Evolutionary conservation across 2,329 filamentous ascomycete genomes (phyloP), one percentile per base, ranked within the genome.

Genomic region (Colletotrichum caudatum): DNA sequence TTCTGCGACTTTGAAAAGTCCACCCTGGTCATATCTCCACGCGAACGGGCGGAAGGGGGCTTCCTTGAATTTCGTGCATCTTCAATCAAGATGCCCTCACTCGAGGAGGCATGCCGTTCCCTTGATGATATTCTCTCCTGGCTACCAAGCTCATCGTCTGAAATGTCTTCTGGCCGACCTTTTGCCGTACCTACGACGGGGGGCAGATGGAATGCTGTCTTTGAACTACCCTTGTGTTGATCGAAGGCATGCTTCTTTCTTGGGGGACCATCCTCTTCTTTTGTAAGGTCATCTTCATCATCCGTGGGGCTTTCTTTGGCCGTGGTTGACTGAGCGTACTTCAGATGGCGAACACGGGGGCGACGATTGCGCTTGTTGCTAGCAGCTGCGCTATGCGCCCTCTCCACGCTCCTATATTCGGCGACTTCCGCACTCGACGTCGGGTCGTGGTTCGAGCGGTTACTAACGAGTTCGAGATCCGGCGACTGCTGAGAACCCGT

Each of bases 401-500:
- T 63, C 58, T 67, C 57, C 7, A 67, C 64, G 39, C 7, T 53
- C 14, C 58, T 37, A 26, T 44, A 67, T 46, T 67, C 58, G 16
- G 26, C 23, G 1, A 51, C 58, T 16, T 53, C 18, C 14, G 61
- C 26, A 46, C 46, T 46, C n/a, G 48, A 54, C 12, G n/a, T 48
- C 16, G 41, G 18, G 9, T 59, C 54, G 7, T 39, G 48, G 35
- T 33, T 66, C n/a, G 62, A 66, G 46, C 56, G 67, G 54, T 50
- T 69, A 33, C 63, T 69, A 65, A n/a, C 41, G 5, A 48, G n/a
- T 37, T 69, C 67, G n/a, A 53, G 12, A n/a, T 69, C 67, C n/a
- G 18, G n/a, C 26, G 65, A 54, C 48, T 41, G 59, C 11, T 67
- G 65, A 5, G 67, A 60, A 12, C 60, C 41, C 18, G 67, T 69